phyloP scores from a whole-genome alignment of 2,329 filamentous ascomycete genomes.

The Phyllosticta capitalensis region DNA sequence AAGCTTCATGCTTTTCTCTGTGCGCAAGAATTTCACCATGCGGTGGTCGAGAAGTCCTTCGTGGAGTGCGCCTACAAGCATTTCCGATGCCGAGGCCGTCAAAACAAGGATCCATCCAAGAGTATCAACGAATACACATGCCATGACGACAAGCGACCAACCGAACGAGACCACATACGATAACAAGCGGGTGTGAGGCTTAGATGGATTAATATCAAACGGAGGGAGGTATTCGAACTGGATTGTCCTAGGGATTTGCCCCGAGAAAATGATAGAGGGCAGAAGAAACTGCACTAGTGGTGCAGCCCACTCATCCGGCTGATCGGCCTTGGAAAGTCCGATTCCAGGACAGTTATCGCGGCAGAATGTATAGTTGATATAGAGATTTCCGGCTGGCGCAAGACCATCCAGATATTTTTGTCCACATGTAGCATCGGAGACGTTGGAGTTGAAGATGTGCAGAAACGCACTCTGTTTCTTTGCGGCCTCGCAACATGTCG shows the following conservation, averaged over 20 bases:
- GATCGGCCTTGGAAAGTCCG: constrained; percentile 20
- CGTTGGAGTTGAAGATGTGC: background rate
- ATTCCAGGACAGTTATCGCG: constrained; percentile 21
- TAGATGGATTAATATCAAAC: background rate
- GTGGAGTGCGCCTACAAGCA: constrained; percentile 8
- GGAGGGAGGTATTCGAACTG: constrained; percentile 3
- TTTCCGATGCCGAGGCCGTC: constrained; percentile 6
- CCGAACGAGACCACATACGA: background rate
- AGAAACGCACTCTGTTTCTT: background rate
- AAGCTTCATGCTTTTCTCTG: background rate
- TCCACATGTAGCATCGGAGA: background rate
- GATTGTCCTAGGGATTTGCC: constrained; percentile 23
- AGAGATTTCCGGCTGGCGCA: constrained; percentile 1
- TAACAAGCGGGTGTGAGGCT: background rate
- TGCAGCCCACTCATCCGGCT: constrained; percentile 25
- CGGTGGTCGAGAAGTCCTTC: constrained; percentile 10
- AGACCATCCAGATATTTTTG: background rate
- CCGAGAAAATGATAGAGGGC: constrained; percentile 27
- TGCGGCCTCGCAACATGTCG: background rate
- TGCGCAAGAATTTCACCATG: background rate
- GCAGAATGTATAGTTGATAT: constrained; percentile 21
- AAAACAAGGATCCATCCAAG: constrained; percentile 10
- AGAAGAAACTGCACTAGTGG: constrained; percentile 29
- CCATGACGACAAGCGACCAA: constrained; percentile 21
- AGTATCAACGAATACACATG: constrained; percentile 17